Base-by-base conservation (phyloP, 2,329 filamentous ascomycete species). In the Aureobasidium namibiae region DNA sequence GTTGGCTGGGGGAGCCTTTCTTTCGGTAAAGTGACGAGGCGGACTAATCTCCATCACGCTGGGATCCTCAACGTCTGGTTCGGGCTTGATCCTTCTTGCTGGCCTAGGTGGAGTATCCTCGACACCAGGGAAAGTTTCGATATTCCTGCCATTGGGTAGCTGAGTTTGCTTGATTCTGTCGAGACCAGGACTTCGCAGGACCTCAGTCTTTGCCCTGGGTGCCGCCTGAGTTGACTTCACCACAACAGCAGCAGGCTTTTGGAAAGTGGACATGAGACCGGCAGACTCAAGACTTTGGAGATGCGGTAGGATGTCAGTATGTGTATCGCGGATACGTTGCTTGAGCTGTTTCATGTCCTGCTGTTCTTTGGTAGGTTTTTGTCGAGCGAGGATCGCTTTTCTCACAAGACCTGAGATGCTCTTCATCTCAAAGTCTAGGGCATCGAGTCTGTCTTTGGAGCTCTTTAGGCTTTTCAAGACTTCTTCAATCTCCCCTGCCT, bases 151-250 rank as follows among this genome's bases (percentile, higher is more conserved):
- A 16, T 29, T 61, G 33, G 44, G 33, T 1, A 63, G 41, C 61
- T 71, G 69, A 1, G 70, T 72, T 59, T 72, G 69, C 11, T 63
- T 67, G 21, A 72, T 63, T 13, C 69, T 63, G 56, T 67, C 69
- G 5, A 67, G 68, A 60, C 67, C 68, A 18, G 57, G 57, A n/a
- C 46, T 46, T 16, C 38, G 45, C 16, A 44, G 10, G 5, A 53
- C 33, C 26, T 48, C 49, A 6, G 33, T 39, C 5, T 38, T 18
- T 10, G n/a, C 36, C 18, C 49, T 42, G 1, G 58, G 46, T 14
- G 63, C 61, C 18, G 62, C 62, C 54, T 70, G 68, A 21, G 69
- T 70, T 8, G 69, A 68, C 29, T 67, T 56, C 2, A 70, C 65
- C 4, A 68, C n/a, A 4, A 60, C 33, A 18, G 46, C 11, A 26